Evolutionary conservation across 1,284 basidiomycete genomes (phyloP).

Genomic region (Paramarasmius palmivorus): DNA sequence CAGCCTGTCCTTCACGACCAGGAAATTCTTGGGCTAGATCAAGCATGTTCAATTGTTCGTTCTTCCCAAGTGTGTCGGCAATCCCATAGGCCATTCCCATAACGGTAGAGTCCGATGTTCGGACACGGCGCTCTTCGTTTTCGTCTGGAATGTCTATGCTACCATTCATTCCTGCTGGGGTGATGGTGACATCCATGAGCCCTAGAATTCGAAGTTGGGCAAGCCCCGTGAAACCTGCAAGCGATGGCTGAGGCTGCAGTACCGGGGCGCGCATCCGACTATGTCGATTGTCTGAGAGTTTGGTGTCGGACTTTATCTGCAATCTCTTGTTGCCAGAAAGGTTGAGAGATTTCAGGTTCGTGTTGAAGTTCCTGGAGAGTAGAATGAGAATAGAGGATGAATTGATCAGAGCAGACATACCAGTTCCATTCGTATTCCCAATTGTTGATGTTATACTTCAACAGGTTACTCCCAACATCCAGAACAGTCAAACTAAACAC

Average conservation of each 20-base stretch:
- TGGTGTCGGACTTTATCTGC: conserved; percentile 45
- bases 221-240: conserved; percentile 89
- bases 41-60: conserved; percentile 84
- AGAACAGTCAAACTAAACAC: conserved; percentile 80
- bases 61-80: conserved; percentile 87
- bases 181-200: conserved; percentile 97
- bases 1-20: conserved; percentile 76
- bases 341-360: conserved; percentile 85
- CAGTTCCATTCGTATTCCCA: conserved; percentile 99
- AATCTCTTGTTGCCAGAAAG: conserved; percentile 52
- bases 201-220: conserved; percentile 86
- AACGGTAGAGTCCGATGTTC: conserved; percentile 89
- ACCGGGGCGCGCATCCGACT: conserved; percentile 22
- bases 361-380: conserved; percentile 89
- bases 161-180: conserved; percentile 50
- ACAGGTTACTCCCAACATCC: conserved; percentile 92
- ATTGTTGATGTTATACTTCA: conserved; percentile 99
- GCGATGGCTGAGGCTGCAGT: conserved; percentile 35
- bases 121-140: conserved; percentile 86
- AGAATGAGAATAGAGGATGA: not conserved
- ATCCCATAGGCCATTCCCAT: conserved; percentile 97
- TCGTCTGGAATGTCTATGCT: conserved; percentile 83
- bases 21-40: conserved; percentile 92
- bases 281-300: conserved; percentile 21
- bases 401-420: conserved; percentile 44